Conservation (phyloP, 2,329 filamentous ascomycete genomes). For the Aspergillus phoenicis region DNA sequence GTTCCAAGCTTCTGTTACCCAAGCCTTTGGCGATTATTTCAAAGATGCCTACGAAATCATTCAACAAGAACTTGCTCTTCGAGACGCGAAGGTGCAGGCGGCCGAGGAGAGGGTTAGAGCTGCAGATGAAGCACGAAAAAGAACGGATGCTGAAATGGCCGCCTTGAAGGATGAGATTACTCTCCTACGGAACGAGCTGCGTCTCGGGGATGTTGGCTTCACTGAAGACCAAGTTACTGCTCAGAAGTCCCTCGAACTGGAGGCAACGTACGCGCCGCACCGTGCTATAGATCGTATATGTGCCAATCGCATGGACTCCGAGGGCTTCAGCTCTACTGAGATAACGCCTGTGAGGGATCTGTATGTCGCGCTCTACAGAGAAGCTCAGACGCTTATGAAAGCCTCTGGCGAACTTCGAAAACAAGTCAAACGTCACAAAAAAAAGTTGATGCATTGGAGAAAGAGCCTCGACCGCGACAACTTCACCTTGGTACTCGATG, state of each 20-base stretch:
- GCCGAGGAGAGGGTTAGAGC: slow-evolving; percentile 24
- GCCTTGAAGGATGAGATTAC: slow-evolving; percentile 27
- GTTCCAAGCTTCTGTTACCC: slow-evolving; percentile 33
- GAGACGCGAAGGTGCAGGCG: slow-evolving; percentile 26
- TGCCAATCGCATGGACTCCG: slow-evolving; percentile 4
- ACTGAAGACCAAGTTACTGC: slow-evolving; percentile 20
- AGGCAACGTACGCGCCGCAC: slow-evolving; percentile 33
- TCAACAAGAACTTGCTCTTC: slow-evolving; percentile 25
- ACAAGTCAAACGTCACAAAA: slow-evolving; percentile 38
- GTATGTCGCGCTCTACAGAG: slow-evolving; percentile 38
- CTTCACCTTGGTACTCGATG: slow-evolving; percentile 35
- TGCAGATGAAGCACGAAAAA: slow-evolving; percentile 25
- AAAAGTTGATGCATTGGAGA: slow-evolving; percentile 35
- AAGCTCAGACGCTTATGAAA: slow-evolving; percentile 30
- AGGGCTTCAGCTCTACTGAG: slow-evolving; percentile 16
- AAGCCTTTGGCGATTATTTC: slow-evolving; percentile 32
- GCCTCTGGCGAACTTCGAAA: slow-evolving; percentile 33
- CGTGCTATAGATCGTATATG: slow-evolving; percentile 18
- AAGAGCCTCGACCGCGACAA: slow-evolving; percentile 31
- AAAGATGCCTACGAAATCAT: slow-evolving; percentile 31
- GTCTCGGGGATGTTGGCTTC: slow-evolving; percentile 16
- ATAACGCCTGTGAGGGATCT: slow-evolving; percentile 27
- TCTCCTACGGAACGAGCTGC: slow-evolving; percentile 27
- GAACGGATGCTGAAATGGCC: slow-evolving; percentile 19
- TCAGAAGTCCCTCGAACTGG: slow-evolving; percentile 21